Evolutionary conservation across 257 asterid species (phyloP).

Genomic region (Solanum lycopersicoides): DNA sequence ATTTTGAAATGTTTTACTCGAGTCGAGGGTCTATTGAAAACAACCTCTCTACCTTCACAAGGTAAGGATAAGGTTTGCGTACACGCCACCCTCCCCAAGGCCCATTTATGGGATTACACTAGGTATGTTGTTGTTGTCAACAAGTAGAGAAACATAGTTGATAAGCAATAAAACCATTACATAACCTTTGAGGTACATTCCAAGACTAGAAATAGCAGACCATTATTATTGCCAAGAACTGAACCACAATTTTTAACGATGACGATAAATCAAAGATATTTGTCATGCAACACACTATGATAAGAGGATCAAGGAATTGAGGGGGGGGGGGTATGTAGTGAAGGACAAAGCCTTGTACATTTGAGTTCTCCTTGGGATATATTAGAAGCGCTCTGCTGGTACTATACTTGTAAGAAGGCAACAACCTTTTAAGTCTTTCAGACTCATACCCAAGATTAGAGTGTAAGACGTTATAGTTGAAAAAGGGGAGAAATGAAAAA

Average conservation of each 20-base stretch:
- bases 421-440: neutral
- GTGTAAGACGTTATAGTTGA: neutral
- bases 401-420: neutral
- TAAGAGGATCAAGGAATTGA: neutral
- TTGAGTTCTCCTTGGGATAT: neutral
- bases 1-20: neutral
- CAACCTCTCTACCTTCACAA: neutral
- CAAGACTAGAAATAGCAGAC: neutral
- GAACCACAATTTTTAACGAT: neutral
- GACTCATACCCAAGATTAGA: neutral
- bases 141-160: neutral
- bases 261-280: neutral
- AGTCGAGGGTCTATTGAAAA: neutral
- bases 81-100: neutral
- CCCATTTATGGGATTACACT: neutral
- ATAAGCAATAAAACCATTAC: neutral
- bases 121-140: neutral
- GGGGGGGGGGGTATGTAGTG: neutral
- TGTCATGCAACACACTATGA: neutral
- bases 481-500: neutral
- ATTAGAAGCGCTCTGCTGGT: neutral
- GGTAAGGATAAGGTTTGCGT: neutral
- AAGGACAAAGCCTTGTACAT: neutral
- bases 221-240: neutral
- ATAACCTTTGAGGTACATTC: neutral